Evolutionary conservation across 768 basidiomycete genomes (phyloP), one percentile per base, ranked within the genome.

Genomic region (Boletus bicolor): DNA sequence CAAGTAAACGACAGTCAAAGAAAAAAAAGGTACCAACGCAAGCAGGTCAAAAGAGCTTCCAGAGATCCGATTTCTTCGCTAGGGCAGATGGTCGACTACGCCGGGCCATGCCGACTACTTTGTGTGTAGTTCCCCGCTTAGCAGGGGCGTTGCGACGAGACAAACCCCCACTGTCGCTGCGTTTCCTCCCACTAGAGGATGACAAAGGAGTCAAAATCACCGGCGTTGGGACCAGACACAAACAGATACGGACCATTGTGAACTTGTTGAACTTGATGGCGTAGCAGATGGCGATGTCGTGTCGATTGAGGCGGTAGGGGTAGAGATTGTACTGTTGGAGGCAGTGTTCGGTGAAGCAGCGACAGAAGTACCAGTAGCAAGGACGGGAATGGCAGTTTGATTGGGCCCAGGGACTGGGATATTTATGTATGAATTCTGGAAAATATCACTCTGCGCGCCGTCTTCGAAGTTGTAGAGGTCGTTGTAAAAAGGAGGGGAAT

Each of bases 401-500:
- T 67, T 55, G 3, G 80, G 79, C 0, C 77, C 75, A 19, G 80
- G 81, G 9, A 68, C 64, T 0, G 80, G 81, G 1, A 82, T 65
- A 34, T 47, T 72, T 45, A 51, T 53, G 61, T 86, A 85, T 2
- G 78, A 85, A 64, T 83, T 78, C 49, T 75, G 71, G 67, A 91
- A 89, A 57, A 90, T 89, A 67, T 90, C 87, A 51, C 79, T 66
- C 66, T 93, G 90, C 0, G 87, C 74, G 9, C 90, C 89, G 64
- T 91, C 83, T 10, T 59, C 54, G 69, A 88, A 91, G 64, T 85
- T 85, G 76, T 88, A 91, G 14, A 82, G 71, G 56, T 82, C 79
- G 63, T 79, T 84, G 71, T 91, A 91, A 54, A 81, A 79, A 0
- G 85, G 86, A 17, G 85, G 86, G 4, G 83, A 72, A 61, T 76